Conservation (phyloP, 768 basidiomycete species). For the Podaxis mareebaensis region DNA sequence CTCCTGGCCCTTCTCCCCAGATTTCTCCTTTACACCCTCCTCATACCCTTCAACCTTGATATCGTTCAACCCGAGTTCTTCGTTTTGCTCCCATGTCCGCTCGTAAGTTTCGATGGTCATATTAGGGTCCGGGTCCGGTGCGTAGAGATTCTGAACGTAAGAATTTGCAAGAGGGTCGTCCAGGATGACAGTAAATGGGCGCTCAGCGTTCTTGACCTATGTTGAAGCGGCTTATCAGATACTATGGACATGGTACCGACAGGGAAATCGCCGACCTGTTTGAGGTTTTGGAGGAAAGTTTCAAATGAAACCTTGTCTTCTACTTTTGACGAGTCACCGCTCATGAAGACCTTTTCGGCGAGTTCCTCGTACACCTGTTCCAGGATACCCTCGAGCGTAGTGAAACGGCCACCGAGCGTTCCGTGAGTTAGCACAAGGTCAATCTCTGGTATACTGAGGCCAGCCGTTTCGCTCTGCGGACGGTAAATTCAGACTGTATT, state of each 20-base stretch:
- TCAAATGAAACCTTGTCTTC: conserved; percentile 65
- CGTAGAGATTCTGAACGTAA: conserved; percentile 95
- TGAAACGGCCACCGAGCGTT: conserved; percentile 96
- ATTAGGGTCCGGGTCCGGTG: conserved; percentile 95
- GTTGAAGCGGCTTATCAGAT: neutral
- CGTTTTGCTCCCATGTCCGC: conserved; percentile 87
- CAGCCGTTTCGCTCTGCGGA: conserved; percentile 86
- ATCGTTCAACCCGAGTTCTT: conserved; percentile 90
- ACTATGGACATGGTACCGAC: neutral
- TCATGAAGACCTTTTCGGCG: conserved; percentile 79
- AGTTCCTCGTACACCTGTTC: conserved; percentile 95
- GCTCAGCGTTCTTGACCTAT: conserved; percentile 76
- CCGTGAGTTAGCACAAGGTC: conserved; percentile 90
- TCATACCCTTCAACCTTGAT: conserved; percentile 83
- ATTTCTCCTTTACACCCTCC: conserved; percentile 25
- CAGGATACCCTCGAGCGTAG: conserved; percentile 93
- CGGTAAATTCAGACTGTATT: neutral
- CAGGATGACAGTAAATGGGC: conserved; percentile 87
- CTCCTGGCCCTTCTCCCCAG: conserved; percentile 1
- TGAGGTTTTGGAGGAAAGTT: conserved; percentile 73
- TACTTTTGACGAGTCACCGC: conserved; percentile 60
- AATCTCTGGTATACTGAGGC: conserved; percentile 90
- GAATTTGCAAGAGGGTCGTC: conserved; percentile 97
- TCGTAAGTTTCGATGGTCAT: conserved; percentile 86
- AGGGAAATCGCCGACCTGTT: conserved; percentile 52